Percentiles rank a stretch among this genome's conserved stretches.
phyloP scores from a whole-genome alignment of 2,329 filamentous ascomycete species.

The Curvularia sp. region DNA sequence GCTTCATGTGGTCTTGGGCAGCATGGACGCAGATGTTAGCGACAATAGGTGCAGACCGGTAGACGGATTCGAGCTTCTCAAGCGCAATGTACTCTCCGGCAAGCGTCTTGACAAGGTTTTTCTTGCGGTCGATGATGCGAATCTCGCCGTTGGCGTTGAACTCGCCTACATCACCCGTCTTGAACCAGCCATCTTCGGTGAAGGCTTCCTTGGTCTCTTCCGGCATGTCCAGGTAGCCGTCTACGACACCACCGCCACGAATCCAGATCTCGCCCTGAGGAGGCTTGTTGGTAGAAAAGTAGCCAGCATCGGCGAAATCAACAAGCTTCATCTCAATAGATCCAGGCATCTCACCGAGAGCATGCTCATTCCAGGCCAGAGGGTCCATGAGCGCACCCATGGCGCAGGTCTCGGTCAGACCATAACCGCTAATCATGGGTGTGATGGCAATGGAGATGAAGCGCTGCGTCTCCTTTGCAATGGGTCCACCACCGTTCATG shows the following conservation, averaged over 20 bases:
- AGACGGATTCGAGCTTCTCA: conserved; percentile 91
- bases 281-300: conserved; percentile 74
- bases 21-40: conserved; percentile 89
- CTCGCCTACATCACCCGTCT: conserved; percentile 93
- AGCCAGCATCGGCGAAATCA: conserved; percentile 86
- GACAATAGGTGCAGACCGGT: conserved; percentile 79
- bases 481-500: conserved; percentile 92
- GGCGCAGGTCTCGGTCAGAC: conserved; percentile 89
- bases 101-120: conserved; percentile 96
- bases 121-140: conserved; percentile 91
- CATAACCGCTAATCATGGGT: conserved; percentile 94
- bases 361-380: conserved; percentile 77
- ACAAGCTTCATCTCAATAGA: conserved; percentile 90
- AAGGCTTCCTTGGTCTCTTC: conserved; percentile 81
- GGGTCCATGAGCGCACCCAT: conserved; percentile 85
- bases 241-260: conserved; percentile 75
- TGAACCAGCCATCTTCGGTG: conserved; percentile 92
- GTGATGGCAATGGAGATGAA: conserved; percentile 93
- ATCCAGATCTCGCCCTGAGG: conserved; percentile 95
- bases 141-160: conserved; percentile 82
- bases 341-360: conserved; percentile 79
- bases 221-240: conserved; percentile 83
- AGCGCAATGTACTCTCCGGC: conserved; percentile 97
- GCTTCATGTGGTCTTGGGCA: conserved; percentile 74
- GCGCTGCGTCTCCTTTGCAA: conserved; percentile 83